These are phyloP conservation scores for Scutellospora calospora DNA, from an alignment of 371 early-diverging fungal species.

Conservation along the genomic window DNA sequence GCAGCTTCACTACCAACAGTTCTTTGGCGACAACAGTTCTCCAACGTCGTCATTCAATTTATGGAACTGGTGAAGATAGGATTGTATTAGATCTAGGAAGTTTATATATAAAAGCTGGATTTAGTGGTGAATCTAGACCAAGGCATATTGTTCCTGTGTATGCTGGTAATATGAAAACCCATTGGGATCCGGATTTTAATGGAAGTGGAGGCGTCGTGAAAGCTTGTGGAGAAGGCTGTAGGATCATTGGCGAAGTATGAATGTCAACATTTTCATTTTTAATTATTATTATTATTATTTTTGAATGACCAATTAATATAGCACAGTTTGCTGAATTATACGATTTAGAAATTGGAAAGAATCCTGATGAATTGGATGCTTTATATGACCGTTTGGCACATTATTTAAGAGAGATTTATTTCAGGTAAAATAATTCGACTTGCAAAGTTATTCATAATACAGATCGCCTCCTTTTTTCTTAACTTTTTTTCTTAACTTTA, in stretches of 20 bases:
- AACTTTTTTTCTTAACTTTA: no score
- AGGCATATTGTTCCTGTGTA: conserved; percentile 71
- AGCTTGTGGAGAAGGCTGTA: conserved; percentile 54
- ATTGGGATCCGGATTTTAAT: conserved; percentile 41
- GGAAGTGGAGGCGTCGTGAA: conserved; percentile 40
- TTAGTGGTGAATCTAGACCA: conserved; percentile 88
- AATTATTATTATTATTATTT: not conserved
- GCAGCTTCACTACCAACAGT: not conserved
- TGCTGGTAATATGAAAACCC: conserved; percentile 44
- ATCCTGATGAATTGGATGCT: conserved; percentile 35
- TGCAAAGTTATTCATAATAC: not conserved
- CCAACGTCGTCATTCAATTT: conserved; percentile 69
- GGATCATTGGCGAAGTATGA: conserved; percentile 57
- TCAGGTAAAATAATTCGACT: conserved; percentile 7
- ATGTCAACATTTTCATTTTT: not conserved
- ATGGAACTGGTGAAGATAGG: conserved; percentile 78
- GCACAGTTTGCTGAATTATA: conserved; percentile 43
- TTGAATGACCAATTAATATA: not conserved
- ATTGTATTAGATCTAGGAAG: conserved; percentile 91
- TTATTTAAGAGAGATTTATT: conserved; percentile 42
- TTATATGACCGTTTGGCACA: conserved; percentile 40
- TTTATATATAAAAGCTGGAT: conserved; percentile 84
- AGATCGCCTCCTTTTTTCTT: no score
- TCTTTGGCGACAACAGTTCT: conserved; percentile 37
- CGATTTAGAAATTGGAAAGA: conserved; percentile 31